A percentile compares a stretch with the other conserved stretches of the same genome.
Evolutionary conservation across 495 filamentous ascomycete genomes (phyloP).

Genomic region (Neurospora sublineolata): DNA sequence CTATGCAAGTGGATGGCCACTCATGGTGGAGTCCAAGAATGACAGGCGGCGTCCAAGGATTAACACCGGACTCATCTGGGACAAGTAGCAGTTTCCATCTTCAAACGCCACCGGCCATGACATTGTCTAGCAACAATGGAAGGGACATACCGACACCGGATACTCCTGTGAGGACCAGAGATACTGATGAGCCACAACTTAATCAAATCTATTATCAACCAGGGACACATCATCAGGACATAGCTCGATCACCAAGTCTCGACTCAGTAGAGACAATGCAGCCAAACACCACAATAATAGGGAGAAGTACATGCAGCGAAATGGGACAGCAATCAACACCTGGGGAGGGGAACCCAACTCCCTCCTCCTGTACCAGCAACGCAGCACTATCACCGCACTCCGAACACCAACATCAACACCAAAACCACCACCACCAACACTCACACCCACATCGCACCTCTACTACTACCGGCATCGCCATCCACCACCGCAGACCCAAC

Average conservation of each 20-base stretch:
- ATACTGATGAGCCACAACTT: background rate
- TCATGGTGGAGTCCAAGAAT: constrained; percentile 15
- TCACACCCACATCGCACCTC: background rate
- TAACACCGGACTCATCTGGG: constrained; percentile 6
- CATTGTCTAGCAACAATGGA: background rate
- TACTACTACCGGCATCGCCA: background rate
- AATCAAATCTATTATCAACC: background rate
- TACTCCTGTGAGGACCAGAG: background rate
- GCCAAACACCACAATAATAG: background rate
- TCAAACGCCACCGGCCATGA: background rate
- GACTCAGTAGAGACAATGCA: background rate
- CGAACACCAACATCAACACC: background rate
- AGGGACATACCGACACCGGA: background rate
- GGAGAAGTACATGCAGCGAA: background rate
- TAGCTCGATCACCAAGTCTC: background rate
- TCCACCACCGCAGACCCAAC: background rate
- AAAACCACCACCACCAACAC: background rate
- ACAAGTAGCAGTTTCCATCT: constrained; percentile 2
- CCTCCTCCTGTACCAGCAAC: background rate
- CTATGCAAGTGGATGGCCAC: constrained; percentile 2
- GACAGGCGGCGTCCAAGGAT: constrained; percentile 4
- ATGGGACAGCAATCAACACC: background rate
- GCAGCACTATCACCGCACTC: background rate
- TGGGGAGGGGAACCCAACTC: background rate
- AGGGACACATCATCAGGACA: background rate